Evolutionary conservation across 2,329 filamentous ascomycete genomes (phyloP).

Genomic region (Microascus cirrosus): DNA sequence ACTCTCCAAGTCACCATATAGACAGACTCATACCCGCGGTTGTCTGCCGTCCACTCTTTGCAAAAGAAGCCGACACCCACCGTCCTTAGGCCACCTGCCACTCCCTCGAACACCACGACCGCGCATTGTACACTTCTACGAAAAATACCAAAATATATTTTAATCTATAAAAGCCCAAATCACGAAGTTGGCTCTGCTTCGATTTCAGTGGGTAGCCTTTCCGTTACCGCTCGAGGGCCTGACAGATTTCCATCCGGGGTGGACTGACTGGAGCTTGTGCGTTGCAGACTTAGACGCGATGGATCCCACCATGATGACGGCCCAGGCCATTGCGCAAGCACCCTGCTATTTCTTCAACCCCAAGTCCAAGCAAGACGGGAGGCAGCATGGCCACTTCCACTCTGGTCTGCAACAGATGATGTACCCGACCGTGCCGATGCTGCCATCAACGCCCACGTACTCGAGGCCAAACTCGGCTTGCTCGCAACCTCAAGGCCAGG

Average conservation of each 20-base stretch:
- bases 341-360: slow-evolving; percentile 82
- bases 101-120: slow-evolving; percentile 1
- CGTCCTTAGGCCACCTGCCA: slow-evolving; percentile 12
- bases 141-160: not conserved
- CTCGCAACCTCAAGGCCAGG: slow-evolving; percentile 45
- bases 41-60: slow-evolving; percentile 6
- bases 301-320: slow-evolving; percentile 48
- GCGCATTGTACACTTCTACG: not conserved
- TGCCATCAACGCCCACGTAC: slow-evolving; percentile 53
- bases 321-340: slow-evolving; percentile 56
- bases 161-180: not conserved
- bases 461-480: slow-evolving; percentile 54
- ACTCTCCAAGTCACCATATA: not conserved
- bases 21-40: not conserved
- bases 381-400: slow-evolving; percentile 66
- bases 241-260: too few species aligned
- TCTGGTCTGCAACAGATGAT: slow-evolving; percentile 35
- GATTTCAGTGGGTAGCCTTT: not conserved
- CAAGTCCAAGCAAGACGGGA: slow-evolving; percentile 59
- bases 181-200: not conserved
- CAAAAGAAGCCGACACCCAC: slow-evolving; percentile 18
- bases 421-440: slow-evolving; percentile 37
- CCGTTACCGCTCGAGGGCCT: not conserved
- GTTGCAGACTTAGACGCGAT: slow-evolving; percentile 31
- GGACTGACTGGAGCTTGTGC: not conserved